phyloP scores from a whole-genome alignment of 2,329 filamentous ascomycete genomes.

The Sclerotinia minor region DNA sequence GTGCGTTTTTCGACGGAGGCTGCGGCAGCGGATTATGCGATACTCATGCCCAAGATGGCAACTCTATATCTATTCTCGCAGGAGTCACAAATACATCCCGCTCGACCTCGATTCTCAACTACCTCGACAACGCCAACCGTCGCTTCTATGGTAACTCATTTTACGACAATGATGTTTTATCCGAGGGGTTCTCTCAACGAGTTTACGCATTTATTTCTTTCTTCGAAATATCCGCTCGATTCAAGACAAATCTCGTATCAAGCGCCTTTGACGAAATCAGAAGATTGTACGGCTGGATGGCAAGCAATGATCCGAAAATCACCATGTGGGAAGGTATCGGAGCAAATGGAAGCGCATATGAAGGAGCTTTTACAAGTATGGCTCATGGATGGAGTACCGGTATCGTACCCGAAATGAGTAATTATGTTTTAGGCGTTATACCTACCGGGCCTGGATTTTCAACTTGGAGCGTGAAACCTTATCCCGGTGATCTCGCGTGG shows the following conservation, averaged over 20 bases:
- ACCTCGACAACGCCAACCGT: conserved; percentile 44
- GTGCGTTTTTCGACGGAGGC: conserved; percentile 50
- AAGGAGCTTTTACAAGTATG: conserved; percentile 50
- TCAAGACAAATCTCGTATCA: conserved; percentile 42
- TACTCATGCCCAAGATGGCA: conserved; percentile 53
- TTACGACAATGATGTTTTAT: conserved; percentile 49
- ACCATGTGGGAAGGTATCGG: conserved; percentile 57
- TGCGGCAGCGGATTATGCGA: conserved; percentile 32
- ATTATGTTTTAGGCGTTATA: conserved; percentile 50
- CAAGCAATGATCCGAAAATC: conserved; percentile 47
- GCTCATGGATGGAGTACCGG: conserved; percentile 55
- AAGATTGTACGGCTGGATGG: conserved; percentile 54
- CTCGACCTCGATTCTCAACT: conserved; percentile 45
- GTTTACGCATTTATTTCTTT: conserved; percentile 56
- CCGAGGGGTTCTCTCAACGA: conserved; percentile 45
- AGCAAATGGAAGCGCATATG: conserved; percentile 46
- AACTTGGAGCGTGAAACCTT: conserved; percentile 46
- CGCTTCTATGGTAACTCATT: conserved; percentile 53
- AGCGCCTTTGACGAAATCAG: conserved; percentile 49
- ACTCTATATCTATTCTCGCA: conserved; percentile 49
- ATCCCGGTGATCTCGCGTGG: conserved; percentile 45
- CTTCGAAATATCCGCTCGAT: conserved; percentile 54
- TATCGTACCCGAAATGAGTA: conserved; percentile 49
- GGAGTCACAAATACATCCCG: conserved; percentile 40
- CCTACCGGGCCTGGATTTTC: conserved; percentile 49